A percentile compares a stretch with the other conserved stretches of the same genome.
Evolutionary conservation across 331 rosid genomes (phyloP).

Genomic region (Telfairia occidentalis): DNA sequence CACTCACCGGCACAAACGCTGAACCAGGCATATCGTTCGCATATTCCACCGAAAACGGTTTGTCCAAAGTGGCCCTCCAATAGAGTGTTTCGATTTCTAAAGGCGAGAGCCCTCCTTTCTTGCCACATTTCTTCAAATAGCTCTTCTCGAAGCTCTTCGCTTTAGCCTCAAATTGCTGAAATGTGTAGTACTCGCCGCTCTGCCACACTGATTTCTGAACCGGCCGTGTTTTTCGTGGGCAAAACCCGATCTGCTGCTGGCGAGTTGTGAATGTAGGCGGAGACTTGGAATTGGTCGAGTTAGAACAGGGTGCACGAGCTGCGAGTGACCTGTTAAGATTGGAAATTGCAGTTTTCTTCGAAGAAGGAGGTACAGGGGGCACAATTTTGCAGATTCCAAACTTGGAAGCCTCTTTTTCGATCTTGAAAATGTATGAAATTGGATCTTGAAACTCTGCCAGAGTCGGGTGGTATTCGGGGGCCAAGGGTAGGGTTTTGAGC

Average conservation of each 20-base stretch:
- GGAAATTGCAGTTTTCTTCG: constrained; percentile 62
- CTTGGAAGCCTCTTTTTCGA: constrained; percentile 85
- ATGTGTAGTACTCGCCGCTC: constrained; percentile 78
- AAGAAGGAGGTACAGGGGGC: constrained; percentile 65
- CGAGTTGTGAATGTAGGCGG: constrained; percentile 85
- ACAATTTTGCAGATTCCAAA: constrained; percentile 93
- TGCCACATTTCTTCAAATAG: constrained; percentile 38
- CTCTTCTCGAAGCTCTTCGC: constrained; percentile 64
- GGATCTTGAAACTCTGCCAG: constrained; percentile 93
- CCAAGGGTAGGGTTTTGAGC: constrained; percentile 75
- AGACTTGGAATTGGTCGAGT: constrained; percentile 19
- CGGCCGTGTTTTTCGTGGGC: constrained; percentile 64
- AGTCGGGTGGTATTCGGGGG: constrained; percentile 70
- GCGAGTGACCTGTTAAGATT: constrained; percentile 58
- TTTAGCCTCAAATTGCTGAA: constrained; percentile 50
- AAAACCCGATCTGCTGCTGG: constrained; percentile 98
- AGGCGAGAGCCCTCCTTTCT: constrained; percentile 35
- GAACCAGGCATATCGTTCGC: constrained; percentile 97
- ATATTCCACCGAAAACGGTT: constrained; percentile 76
- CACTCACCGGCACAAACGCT: constrained; percentile 42
- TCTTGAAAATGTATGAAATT: constrained; percentile 87
- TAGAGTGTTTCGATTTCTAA: constrained; percentile 65
- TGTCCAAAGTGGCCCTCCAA: constrained; percentile 81
- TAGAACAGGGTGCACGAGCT: constrained; percentile 32
- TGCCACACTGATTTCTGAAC: constrained; percentile 85